Conservation (phyloP, 495 filamentous ascomycete species). For the Penicillium turbatum region DNA sequence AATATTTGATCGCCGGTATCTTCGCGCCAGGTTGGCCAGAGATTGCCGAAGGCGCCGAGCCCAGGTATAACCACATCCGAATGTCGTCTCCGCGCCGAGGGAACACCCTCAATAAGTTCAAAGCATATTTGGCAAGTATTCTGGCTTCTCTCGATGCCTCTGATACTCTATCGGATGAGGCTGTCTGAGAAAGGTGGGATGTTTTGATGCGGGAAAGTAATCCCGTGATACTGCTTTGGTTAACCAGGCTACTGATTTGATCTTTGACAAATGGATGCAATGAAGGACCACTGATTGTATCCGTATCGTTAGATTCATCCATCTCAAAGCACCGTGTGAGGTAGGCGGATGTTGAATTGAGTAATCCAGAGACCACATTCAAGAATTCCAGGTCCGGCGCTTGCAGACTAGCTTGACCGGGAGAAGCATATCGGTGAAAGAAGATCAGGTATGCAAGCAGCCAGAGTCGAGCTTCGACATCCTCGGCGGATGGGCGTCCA, state of each 20-base stretch:
- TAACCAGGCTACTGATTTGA: conserved; percentile 59
- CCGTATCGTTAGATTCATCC: conserved; percentile 38
- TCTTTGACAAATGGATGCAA: conserved; percentile 56
- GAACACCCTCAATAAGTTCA: conserved; percentile 83
- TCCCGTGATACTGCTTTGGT: conserved; percentile 60
- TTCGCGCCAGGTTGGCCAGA: conserved; percentile 38
- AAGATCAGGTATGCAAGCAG: conserved; percentile 77
- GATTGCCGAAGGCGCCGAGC: conserved; percentile 54
- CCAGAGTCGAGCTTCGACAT: conserved; percentile 55
- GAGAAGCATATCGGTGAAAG: conserved; percentile 55
- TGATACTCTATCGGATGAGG: conserved; percentile 21
- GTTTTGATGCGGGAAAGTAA: conserved; percentile 47
- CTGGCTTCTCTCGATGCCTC: conserved; percentile 56
- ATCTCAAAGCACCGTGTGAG: conserved; percentile 53
- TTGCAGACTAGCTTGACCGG: conserved; percentile 37
- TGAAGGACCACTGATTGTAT: conserved; percentile 27
- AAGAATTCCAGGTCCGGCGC: conserved; percentile 57
- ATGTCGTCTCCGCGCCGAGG: conserved; percentile 82
- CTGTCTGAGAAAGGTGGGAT: conserved; percentile 23
- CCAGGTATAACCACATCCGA: conserved; percentile 88
- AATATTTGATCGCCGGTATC: conserved; percentile 76
- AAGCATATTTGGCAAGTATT: conserved; percentile 77
- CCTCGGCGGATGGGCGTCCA: conserved; percentile 20
- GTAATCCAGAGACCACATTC: conserved; percentile 57
- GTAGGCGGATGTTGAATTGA: conserved; percentile 58